Evolutionary conservation across 495 filamentous ascomycete species (phyloP), one percentile per base, ranked within the genome.

Genomic region (Lophiotrema nucula): DNA sequence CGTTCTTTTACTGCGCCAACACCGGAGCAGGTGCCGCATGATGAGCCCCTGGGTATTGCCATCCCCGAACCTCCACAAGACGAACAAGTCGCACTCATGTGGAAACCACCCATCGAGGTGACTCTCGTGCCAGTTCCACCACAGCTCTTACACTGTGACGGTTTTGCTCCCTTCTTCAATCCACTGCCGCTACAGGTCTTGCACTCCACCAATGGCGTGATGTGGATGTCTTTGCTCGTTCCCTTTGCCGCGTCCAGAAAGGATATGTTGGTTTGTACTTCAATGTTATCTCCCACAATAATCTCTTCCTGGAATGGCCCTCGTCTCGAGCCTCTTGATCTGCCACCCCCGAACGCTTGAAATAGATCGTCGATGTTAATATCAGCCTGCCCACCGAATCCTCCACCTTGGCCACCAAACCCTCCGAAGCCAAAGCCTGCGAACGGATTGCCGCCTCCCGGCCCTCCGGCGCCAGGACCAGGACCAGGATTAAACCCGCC

Each of bases 181-280:
- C 93, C 93, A 66, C 77, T 86, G 39, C 93, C 93, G 15, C 72
- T 73, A 69, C 93, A 98, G 1, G 88, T 92, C 54, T 81, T 80
- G 65, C 93, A 98, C 57, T 84, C 76, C 4, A 83, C 79, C 53
- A 93, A 69, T 10, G 93, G 91, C 6, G 83, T 84, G 58, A 95
- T 87, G 55, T 73, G 78, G 35, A 98, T 88, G 19, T 88, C 83
- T 71, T 92, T 88, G 47, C 71, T 81, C 21, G 83, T 83, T 11
- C 93, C 93, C 73, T 92, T 96, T 16, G 93, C 93, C 4, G 93
- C 90, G 60, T 98, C 95, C 87, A 91, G 90, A 71, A 98, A 98
- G 1, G 88, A 89, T 59, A 98, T 88, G 66, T 81, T 90, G 46
- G 87, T 85, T 73, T 96, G 90, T 22, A 96, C 88, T 69, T 97